Evolutionary conservation across 768 basidiomycete species (phyloP), one percentile per base, ranked within the genome.

Genomic region (Nidularia pulvinata): DNA sequence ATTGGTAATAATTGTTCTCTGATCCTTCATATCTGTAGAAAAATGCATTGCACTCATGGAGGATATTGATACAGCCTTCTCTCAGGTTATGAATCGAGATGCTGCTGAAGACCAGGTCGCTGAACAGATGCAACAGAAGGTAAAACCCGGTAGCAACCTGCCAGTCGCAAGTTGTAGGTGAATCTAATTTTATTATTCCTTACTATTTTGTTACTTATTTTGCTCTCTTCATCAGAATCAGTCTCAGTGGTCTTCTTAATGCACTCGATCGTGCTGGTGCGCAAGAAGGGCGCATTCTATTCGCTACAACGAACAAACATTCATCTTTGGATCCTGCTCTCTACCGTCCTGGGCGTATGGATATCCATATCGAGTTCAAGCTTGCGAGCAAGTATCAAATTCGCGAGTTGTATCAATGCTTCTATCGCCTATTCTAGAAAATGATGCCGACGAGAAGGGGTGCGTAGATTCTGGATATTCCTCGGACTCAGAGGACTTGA

Each of bases 61-160:
- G 65, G 91, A 93, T 63, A 86, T 93, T 51, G 91, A 93, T 58
- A 88, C 85, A 2, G 90, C 89, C 2, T 89, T 92, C 68, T 71
- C 70, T 34, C 68, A 72, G 48, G 66, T 61, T 22, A 50, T 80
- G 16, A 80, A 73, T 54, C 77, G 78, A 9, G 77, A 78, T 33
- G 61, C 59, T 45, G 45, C 30, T 42, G 30, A 11, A 45, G 22
- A 25, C 33, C 46, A 16, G 16, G 5, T 22, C n/a, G 34, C 22
- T 33, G 46, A 19, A 32, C 44, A 37, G 50, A 30, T 6, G 32
- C 56, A 7, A 42, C 52, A 9, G 59, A 58, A 19, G 53, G 53
- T n/a, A 55, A 60, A 25, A 2, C 25, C 25, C 25, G 4, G 4
- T 25, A 25, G 25, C 25, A 25, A 25, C 25, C 25, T 4, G 25